These are phyloP conservation scores for Fusarium transvaalense DNA, from an alignment of 2,329 filamentous ascomycete genomes.

Conservation along the genomic window DNA sequence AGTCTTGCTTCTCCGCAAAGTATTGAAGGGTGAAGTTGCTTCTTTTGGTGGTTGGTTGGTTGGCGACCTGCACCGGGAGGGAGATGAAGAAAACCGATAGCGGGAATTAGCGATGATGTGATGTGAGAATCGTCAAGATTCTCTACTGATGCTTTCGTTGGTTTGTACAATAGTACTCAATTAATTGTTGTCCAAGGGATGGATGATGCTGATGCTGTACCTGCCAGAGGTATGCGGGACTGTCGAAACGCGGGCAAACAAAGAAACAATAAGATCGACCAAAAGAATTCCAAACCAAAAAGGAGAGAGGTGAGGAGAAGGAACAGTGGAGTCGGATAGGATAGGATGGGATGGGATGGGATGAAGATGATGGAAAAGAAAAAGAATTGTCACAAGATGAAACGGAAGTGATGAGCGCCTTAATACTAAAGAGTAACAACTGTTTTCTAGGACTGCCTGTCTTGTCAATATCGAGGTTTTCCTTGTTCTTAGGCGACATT, in stretches of 20 bases:
- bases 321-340: slow-evolving; percentile 14
- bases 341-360: slow-evolving; percentile 36
- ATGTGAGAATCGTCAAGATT: slow-evolving; percentile 41
- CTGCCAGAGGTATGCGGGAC: slow-evolving; percentile 46
- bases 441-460: background rate
- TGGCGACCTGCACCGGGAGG: slow-evolving; percentile 41
- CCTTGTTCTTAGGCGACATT: slow-evolving; percentile 16
- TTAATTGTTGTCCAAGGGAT: slow-evolving; percentile 38
- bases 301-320: background rate
- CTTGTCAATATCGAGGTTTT: slow-evolving; percentile 8
- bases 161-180: slow-evolving; percentile 13
- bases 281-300: slow-evolving; percentile 35
- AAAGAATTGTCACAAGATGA: slow-evolving; percentile 27
- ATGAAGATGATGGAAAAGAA: slow-evolving; percentile 7
- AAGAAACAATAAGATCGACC: slow-evolving; percentile 34
- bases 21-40: slow-evolving; percentile 34
- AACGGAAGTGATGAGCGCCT: slow-evolving; percentile 35
- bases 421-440: slow-evolving; percentile 12
- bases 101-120: slow-evolving; percentile 17
- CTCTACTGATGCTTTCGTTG: background rate
- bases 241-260: slow-evolving; percentile 38
- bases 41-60: slow-evolving; percentile 11
- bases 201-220: slow-evolving; percentile 30
- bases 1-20: slow-evolving; percentile 41
- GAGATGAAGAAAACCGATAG: slow-evolving; percentile 16